A percentile compares a stretch with the other conserved stretches of the same genome.
These are phyloP conservation scores for Fusarium sp. DNA, from an alignment of 2,329 filamentous ascomycete genomes.

Conservation along the genomic window DNA sequence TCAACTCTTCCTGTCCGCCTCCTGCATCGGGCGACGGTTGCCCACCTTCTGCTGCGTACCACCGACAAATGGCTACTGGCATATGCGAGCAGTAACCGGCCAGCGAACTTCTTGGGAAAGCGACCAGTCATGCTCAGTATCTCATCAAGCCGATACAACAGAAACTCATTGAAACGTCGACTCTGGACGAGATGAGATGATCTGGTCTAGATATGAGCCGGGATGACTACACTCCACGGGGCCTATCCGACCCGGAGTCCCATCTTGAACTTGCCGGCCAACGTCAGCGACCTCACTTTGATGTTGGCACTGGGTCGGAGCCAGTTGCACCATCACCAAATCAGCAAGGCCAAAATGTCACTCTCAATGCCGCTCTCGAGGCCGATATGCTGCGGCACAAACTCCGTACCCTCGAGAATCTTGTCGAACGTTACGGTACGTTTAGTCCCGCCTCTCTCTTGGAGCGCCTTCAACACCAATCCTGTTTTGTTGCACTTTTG, in stretches of 20 bases:
- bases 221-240: slow-evolving; percentile 49
- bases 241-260: slow-evolving; percentile 49
- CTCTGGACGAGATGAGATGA: slow-evolving; percentile 48
- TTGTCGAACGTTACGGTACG: slow-evolving; percentile 63
- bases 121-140: slow-evolving; percentile 46
- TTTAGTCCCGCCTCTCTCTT: slow-evolving; percentile 27
- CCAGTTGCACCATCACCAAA: slow-evolving; percentile 61
- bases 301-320: slow-evolving; percentile 63
- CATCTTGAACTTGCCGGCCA: slow-evolving; percentile 50
- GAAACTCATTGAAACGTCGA: slow-evolving; percentile 43
- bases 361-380: slow-evolving; percentile 62
- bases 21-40: slow-evolving; percentile 38
- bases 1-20: slow-evolving; percentile 33
- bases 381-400: slow-evolving; percentile 68
- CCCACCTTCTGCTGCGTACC: slow-evolving; percentile 43
- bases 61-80: slow-evolving; percentile 41
- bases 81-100: slow-evolving; percentile 40
- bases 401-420: slow-evolving; percentile 61
- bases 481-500: slow-evolving; percentile 11
- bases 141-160: slow-evolving; percentile 41
- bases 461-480: slow-evolving; percentile 21
- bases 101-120: slow-evolving; percentile 31
- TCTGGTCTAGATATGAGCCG: slow-evolving; percentile 48
- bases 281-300: slow-evolving; percentile 61
- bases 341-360: slow-evolving; percentile 61